A percentile compares a stretch with the other conserved stretches of the same genome.
Evolutionary conservation across 192 early-diverging fungal species (phyloP).

Genomic region (Gryganskiella cystojenkinii): DNA sequence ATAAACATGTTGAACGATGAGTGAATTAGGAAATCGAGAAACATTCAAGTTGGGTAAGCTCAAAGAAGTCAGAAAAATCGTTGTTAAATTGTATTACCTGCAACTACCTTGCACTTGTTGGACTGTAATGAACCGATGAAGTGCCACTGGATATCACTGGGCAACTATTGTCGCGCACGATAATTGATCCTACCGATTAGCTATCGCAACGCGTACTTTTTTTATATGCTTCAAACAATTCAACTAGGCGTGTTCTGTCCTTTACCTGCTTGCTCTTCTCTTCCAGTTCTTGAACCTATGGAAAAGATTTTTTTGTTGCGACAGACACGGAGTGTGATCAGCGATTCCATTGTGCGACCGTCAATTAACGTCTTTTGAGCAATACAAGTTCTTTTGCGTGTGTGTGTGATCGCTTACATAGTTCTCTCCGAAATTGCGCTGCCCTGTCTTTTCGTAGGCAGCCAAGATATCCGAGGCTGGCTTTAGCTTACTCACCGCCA

Average conservation of each 20-base stretch:
- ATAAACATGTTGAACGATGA: background rate
- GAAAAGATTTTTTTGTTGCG: background rate
- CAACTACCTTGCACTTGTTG: slow-evolving; percentile 95
- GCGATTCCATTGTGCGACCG: background rate
- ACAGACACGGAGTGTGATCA: too few species aligned
- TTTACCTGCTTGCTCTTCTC: slow-evolving; percentile 84
- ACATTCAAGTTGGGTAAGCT: background rate
- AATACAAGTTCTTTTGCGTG: slow-evolving; percentile 13
- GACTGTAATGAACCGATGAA: slow-evolving; percentile 97
- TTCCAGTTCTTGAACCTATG: slow-evolving; percentile 90
- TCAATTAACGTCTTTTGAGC: slow-evolving; percentile 31
- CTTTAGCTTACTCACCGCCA: slow-evolving; percentile 96
- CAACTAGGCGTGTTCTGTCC: too few species aligned
- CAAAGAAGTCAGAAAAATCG: too few species aligned
- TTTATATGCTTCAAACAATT: too few species aligned
- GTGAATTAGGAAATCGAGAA: background rate
- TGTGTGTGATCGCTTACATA: slow-evolving; percentile 67
- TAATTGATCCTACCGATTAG: slow-evolving; percentile 6
- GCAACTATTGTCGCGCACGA: slow-evolving; percentile 59
- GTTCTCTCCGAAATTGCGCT: slow-evolving; percentile 98
- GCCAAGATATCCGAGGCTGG: slow-evolving; percentile 81
- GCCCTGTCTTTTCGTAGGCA: slow-evolving; percentile 80
- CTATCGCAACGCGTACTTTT: too few species aligned
- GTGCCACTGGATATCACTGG: slow-evolving; percentile 95
- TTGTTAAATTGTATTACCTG: slow-evolving; percentile 62